A percentile compares a stretch with the other conserved stretches of the same genome.
These are phyloP conservation scores for Taphrina communis DNA, from an alignment of 1,139 yeast genomes.

Conservation along the genomic window DNA sequence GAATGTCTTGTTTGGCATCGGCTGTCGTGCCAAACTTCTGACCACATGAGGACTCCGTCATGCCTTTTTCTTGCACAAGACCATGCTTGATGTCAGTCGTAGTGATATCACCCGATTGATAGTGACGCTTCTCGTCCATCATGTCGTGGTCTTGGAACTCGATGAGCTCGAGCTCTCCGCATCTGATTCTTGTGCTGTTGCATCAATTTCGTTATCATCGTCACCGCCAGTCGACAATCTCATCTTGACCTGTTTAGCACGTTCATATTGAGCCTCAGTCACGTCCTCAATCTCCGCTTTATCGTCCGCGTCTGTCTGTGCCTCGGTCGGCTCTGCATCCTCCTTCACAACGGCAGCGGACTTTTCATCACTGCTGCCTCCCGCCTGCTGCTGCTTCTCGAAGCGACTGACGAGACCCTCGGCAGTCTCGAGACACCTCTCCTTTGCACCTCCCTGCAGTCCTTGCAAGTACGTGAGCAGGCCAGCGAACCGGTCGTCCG, in stretches of 20 bases:
- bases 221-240: neutral
- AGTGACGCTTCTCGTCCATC: no score
- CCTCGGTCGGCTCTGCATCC: neutral
- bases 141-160: no score
- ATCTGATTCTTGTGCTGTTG: neutral
- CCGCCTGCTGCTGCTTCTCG: conserved; percentile 13
- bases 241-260: conserved; percentile 4
- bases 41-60: no score
- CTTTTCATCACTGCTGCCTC: no score
- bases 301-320: neutral
- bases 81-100: no score
- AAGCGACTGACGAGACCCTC: conserved; percentile 11
- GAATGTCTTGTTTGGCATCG: no score
- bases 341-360: no score
- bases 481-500: conserved; percentile 4
- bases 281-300: conserved; percentile 21
- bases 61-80: no score
- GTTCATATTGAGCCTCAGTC: conserved; percentile 11
- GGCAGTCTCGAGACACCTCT: conserved; percentile 22
- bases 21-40: no score
- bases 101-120: no score
- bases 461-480: conserved; percentile 18
- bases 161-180: neutral
- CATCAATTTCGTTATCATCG: neutral
- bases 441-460: conserved; percentile 29